Conservation (phyloP, 495 filamentous ascomycete species). For the Aspergillus conjunctus region DNA sequence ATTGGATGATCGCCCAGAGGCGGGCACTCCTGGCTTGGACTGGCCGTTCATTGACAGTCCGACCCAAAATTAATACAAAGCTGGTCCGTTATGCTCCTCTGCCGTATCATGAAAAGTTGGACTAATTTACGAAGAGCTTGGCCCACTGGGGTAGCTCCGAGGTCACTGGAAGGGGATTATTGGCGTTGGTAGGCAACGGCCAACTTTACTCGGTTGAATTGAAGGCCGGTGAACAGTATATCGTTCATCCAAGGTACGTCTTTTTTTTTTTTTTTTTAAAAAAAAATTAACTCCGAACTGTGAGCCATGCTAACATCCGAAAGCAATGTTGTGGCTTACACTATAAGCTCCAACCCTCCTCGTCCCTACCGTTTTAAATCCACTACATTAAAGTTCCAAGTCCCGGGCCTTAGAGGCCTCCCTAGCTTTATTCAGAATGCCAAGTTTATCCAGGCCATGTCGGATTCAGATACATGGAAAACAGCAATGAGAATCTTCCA, state of each 20-base stretch:
- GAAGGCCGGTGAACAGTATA: slow-evolving; percentile 78
- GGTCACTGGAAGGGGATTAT: slow-evolving; percentile 82
- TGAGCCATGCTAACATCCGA: slow-evolving; percentile 23
- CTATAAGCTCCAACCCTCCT: slow-evolving; percentile 70
- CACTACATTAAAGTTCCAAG: slow-evolving; percentile 72
- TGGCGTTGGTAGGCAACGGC: slow-evolving; percentile 80
- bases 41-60: slow-evolving; percentile 77
- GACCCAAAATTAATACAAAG: slow-evolving; percentile 70
- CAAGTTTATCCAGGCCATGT: slow-evolving; percentile 71
- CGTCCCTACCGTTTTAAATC: slow-evolving; percentile 83
- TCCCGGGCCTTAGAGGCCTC: slow-evolving; percentile 63
- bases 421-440: slow-evolving; percentile 58
- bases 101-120: background rate
- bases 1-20: slow-evolving; percentile 90
- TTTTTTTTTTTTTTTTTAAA: background rate
- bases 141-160: slow-evolving; percentile 89
- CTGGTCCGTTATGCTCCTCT: slow-evolving; percentile 52
- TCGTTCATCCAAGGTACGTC: slow-evolving; percentile 73
- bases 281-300: no score
- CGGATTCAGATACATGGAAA: slow-evolving; percentile 70
- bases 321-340: slow-evolving; percentile 88
- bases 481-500: slow-evolving; percentile 60
- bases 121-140: slow-evolving; percentile 63
- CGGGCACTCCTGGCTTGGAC: slow-evolving; percentile 92
- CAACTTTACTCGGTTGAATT: slow-evolving; percentile 83